These are phyloP conservation scores for Kandelia obovata DNA, from an alignment of 345 rosid species.

Conservation along the genomic window DNA sequence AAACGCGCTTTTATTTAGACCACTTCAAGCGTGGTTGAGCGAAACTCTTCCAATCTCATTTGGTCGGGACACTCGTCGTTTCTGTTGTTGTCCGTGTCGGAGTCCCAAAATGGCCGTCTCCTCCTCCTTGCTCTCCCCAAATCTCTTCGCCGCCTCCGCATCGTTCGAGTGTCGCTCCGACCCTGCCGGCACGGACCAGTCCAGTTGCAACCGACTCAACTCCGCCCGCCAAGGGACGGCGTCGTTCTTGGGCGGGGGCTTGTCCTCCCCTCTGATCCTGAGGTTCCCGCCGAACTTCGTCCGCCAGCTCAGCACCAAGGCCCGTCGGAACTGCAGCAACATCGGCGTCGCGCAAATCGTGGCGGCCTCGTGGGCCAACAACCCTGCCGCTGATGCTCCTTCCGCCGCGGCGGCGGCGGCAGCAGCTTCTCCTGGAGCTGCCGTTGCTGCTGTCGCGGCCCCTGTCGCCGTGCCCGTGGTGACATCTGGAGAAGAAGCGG, in stretches of 20 bases:
- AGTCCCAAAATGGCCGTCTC: conserved; percentile 24
- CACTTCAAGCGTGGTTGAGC: not conserved
- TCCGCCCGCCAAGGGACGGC: conserved; percentile 10
- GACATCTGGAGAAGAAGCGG: conserved; percentile 30
- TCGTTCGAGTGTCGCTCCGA: conserved; percentile 31
- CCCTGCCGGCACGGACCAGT: conserved; percentile 23
- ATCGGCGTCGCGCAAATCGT: conserved; percentile 98
- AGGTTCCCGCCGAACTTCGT: conserved; percentile 94
- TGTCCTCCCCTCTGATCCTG: conserved; percentile 62
- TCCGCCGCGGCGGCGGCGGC: conserved; percentile 50
- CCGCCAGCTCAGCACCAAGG: conserved; percentile 93
- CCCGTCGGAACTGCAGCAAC: conserved; percentile 97
- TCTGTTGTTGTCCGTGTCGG: too few species aligned
- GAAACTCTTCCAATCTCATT: too few species aligned
- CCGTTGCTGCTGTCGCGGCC: conserved; percentile 20
- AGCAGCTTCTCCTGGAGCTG: conserved; percentile 37
- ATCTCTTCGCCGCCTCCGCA: conserved; percentile 11
- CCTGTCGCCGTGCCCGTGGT: conserved; percentile 41
- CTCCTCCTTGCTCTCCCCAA: conserved; percentile 16
- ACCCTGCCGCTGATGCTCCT: conserved; percentile 36
- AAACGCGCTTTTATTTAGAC: conserved; percentile 7
- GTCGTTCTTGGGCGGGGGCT: conserved; percentile 32
- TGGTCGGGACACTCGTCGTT: too few species aligned
- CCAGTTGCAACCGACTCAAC: conserved; percentile 17
- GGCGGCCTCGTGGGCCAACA: conserved; percentile 94